These are phyloP conservation scores for Monotropa hypopitys DNA, from an alignment of 179 eudicot genomes.

Conservation along the genomic window DNA sequence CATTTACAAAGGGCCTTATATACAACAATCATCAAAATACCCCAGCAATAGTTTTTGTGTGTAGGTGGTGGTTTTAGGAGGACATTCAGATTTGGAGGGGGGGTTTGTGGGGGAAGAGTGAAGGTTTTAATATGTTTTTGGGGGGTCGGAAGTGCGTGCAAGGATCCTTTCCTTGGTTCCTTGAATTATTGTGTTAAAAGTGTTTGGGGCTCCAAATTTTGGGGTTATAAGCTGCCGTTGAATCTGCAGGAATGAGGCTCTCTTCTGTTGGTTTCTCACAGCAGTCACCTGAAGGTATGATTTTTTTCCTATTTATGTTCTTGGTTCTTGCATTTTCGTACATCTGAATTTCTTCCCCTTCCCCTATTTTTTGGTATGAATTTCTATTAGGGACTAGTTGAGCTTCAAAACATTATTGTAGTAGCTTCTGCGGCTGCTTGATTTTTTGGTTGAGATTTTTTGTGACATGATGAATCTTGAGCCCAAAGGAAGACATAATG, in stretches of 20 bases:
- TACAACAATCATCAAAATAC: neutral
- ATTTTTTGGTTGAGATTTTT: neutral
- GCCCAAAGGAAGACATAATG: too few relatives aligned
- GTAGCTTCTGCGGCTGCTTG: neutral
- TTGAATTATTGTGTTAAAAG: neutral
- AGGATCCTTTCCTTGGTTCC: neutral
- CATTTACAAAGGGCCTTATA: neutral
- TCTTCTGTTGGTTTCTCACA: constrained; percentile 43
- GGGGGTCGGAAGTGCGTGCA: constrained; percentile 13
- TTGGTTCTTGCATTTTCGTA: neutral
- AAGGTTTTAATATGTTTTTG: constrained; percentile 16
- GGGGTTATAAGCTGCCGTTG: constrained; percentile 8
- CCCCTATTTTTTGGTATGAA: neutral
- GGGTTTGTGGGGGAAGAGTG: constrained; percentile 8
- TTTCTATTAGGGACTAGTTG: neutral
- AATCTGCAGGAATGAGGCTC: constrained; percentile 45
- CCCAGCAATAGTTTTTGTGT: neutral
- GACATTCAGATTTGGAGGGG: constrained; percentile 9
- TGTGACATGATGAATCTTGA: too few relatives aligned
- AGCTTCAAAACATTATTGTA: neutral
- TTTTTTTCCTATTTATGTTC: neutral
- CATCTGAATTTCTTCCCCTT: neutral
- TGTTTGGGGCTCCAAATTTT: constrained; percentile 8
- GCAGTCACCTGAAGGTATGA: constrained; percentile 58
- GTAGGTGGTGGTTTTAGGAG: neutral